These are phyloP conservation scores for Podaxis rugospora DNA, from an alignment of 768 basidiomycete species.

Conservation along the genomic window DNA sequence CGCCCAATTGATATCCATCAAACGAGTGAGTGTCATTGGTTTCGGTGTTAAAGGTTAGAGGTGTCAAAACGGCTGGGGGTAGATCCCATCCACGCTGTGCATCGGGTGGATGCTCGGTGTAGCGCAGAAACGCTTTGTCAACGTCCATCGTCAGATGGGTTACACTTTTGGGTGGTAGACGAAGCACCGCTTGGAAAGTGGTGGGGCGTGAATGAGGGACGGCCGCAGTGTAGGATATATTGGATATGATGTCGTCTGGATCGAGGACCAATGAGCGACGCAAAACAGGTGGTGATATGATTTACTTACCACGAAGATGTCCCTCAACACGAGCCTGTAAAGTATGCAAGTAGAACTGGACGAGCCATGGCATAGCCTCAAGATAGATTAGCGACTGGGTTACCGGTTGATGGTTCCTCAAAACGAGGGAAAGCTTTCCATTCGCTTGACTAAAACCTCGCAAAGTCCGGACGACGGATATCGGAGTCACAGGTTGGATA, in stretches of 20 bases:
- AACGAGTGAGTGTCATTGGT: constrained; percentile 16
- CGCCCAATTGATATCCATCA: constrained; percentile 34
- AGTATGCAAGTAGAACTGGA: constrained; percentile 86
- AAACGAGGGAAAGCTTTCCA: constrained; percentile 63
- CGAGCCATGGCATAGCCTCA: constrained; percentile 92
- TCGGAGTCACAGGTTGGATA: constrained; percentile 35
- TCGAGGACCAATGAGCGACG: not conserved
- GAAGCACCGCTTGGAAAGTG: constrained; percentile 66
- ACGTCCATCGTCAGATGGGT: constrained; percentile 69
- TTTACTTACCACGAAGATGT: constrained; percentile 11
- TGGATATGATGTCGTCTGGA: constrained; percentile 58
- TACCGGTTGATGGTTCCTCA: constrained; percentile 54
- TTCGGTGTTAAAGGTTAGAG: constrained; percentile 19
- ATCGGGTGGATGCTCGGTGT: constrained; percentile 95
- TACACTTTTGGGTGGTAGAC: constrained; percentile 63
- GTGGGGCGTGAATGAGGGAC: constrained; percentile 71
- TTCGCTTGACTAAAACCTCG: constrained; percentile 71
- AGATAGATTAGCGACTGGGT: constrained; percentile 60
- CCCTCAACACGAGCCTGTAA: constrained; percentile 50
- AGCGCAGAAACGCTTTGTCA: constrained; percentile 81
- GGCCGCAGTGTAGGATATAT: constrained; percentile 64
- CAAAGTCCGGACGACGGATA: constrained; percentile 67
- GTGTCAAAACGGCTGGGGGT: constrained; percentile 76
- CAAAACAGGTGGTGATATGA: not conserved
- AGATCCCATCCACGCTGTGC: constrained; percentile 94